These are phyloP conservation scores for Metschnikowia continentalis DNA, from an alignment of 805 yeast genomes.

Conservation along the genomic window DNA sequence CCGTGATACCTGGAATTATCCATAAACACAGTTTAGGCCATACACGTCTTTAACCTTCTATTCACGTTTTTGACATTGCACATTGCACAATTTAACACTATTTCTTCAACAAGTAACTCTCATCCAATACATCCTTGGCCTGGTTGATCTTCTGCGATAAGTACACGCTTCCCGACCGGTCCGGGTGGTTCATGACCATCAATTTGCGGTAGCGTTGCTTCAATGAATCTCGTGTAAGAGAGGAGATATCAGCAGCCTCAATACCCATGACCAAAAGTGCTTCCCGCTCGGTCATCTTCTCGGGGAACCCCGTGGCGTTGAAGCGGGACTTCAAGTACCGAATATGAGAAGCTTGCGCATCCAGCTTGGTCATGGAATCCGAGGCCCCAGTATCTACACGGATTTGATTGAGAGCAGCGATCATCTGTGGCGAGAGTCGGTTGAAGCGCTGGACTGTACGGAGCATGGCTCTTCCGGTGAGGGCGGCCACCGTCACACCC, in stretches of 20 bases:
- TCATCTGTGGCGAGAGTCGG: conserved; percentile 19
- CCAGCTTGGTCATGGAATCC: conserved; percentile 9
- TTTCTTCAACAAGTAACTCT: conserved; percentile 32
- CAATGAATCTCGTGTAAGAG: conserved; percentile 23
- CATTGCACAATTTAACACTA: neutral
- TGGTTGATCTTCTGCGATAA: conserved; percentile 40
- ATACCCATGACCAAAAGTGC: conserved; percentile 40
- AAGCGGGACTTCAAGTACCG: conserved; percentile 18
- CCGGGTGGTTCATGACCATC: conserved; percentile 43
- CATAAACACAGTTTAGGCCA: too few species aligned
- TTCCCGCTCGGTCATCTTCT: conserved; percentile 41
- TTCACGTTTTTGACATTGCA: too few species aligned
- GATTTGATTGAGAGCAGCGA: conserved; percentile 18
- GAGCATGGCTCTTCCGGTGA: conserved; percentile 13
- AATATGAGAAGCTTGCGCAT: conserved; percentile 15
- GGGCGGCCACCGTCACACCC: conserved; percentile 17
- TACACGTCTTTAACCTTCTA: too few species aligned
- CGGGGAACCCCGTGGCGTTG: conserved; percentile 27
- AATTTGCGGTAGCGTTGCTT: conserved; percentile 35
- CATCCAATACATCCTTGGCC: conserved; percentile 39
- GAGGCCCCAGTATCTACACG: conserved; percentile 10
- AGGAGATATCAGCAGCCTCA: conserved; percentile 34
- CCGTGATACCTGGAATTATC: too few species aligned
- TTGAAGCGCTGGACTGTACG: conserved; percentile 12
- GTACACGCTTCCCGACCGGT: conserved; percentile 37